Conservation (phyloP, 768 basidiomycete genomes). For the Naganishia randhawae region DNA sequence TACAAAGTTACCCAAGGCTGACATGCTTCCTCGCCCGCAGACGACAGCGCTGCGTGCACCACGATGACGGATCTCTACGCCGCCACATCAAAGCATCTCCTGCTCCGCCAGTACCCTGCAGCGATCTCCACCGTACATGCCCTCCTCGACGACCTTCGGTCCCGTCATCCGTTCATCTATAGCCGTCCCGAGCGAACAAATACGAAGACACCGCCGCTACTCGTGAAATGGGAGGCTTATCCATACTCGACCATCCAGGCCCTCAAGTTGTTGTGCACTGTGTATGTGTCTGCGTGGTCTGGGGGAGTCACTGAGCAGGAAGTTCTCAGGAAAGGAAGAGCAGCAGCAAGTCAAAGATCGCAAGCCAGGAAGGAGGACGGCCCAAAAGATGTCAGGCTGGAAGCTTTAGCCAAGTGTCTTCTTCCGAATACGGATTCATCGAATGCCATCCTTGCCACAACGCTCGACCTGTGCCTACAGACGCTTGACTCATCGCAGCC, state of each 20-base stretch:
- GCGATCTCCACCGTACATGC: constrained; percentile 16
- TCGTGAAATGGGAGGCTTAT: constrained; percentile 17
- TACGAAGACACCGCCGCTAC: constrained; percentile 5
- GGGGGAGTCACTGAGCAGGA: not conserved
- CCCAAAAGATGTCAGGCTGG: not conserved
- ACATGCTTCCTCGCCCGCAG: too few relatives aligned
- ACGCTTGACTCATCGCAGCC: not conserved
- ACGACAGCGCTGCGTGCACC: too few relatives aligned
- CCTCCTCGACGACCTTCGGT: constrained; percentile 5
- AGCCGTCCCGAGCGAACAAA: constrained; percentile 6
- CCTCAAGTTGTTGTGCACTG: constrained; percentile 7
- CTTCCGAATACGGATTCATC: constrained; percentile 1
- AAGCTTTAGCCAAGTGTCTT: not conserved
- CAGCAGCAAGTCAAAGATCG: not conserved
- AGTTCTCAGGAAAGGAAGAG: not conserved
- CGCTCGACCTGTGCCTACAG: constrained; percentile 12
- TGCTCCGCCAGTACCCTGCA: constrained; percentile 12
- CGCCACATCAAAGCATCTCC: constrained; percentile 21
- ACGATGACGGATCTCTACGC: constrained; percentile 15
- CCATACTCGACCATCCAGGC: constrained; percentile 18
- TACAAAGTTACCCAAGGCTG: too few relatives aligned
- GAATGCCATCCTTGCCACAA: constrained; percentile 3
- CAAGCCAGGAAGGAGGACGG: constrained; percentile 1
- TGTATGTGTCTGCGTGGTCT: constrained; percentile 15
- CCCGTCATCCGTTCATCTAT: constrained; percentile 22